Base-by-base conservation (phyloP, 148 eudicot genomes). In the Nepenthes gracilis region DNA sequence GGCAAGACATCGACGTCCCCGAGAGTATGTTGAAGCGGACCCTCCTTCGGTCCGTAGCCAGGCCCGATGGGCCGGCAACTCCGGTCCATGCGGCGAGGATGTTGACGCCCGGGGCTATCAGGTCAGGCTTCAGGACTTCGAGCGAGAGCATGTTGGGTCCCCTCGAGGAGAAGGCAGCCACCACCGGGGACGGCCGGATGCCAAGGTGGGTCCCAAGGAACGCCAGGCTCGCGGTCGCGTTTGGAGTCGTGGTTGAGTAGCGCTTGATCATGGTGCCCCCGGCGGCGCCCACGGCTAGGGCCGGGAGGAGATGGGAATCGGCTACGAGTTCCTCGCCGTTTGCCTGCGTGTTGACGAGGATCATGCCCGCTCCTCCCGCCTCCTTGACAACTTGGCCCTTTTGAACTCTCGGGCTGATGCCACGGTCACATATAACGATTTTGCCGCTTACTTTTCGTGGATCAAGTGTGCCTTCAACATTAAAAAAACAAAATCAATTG, bases 1-100 rank as follows among this genome's bases (percentile, higher is more conserved):
- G 97, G 64, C 96, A 87, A 1, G 97, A 92, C 97, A 92, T 92
- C 1, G 97, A 88, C 0, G 97, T 92, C 34, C 97, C 97, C 0
- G 97, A 92, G 7, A 92, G 64, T 36, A 92, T 78, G 36, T 92
- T 92, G 68, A 92, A 92, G 38, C 69, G 70, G 38, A 90, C 86
- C 47, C 82, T 60, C 9, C 97, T 70, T 11, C 34, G 67, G 66
- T 92, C 97, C 1, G 79, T 72, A 0, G 62, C 58, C 32, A 85
- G 70, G 34, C 94, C 71, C 0, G 97, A 85, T 1, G 97, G 97
- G 38, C 96, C 88, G 3, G 66, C 32, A 2, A 48, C 69, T 1
- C 88, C 90, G 0, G 90, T 75, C 97, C 97, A 92, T 6, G 90
- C 86, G 0, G 97, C 97, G 0, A 92, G 85, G 45, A 92, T 92